A percentile compares a stretch with the other conserved stretches of the same genome.
Evolutionary conservation across 2,329 filamentous ascomycete genomes (phyloP).

Genomic region (Mollisia scopiformis): DNA sequence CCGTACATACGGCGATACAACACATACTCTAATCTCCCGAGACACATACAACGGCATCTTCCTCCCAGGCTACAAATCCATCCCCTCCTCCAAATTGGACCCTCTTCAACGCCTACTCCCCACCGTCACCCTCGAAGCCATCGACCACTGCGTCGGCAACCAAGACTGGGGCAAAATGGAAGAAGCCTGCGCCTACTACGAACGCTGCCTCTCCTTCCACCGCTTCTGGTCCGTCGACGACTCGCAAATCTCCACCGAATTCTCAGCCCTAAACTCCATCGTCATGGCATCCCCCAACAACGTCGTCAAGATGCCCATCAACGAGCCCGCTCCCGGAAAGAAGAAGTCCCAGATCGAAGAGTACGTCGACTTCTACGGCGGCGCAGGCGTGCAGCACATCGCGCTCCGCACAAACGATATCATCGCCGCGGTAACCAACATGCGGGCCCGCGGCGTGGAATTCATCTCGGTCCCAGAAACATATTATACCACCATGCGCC

Average conservation of each 20-base stretch:
- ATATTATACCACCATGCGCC: conserved; percentile 80
- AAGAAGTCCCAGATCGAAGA: conserved; percentile 95
- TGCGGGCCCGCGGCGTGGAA: conserved; percentile 86
- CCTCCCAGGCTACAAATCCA: conserved; percentile 77
- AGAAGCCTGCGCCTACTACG: conserved; percentile 71
- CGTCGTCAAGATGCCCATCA: conserved; percentile 96
- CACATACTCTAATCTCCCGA: conserved; percentile 85
- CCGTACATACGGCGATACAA: conserved; percentile 92
- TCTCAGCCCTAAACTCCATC: conserved; percentile 83
- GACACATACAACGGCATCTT: conserved; percentile 73
- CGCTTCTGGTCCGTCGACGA: conserved; percentile 98
- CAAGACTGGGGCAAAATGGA: conserved; percentile 92
- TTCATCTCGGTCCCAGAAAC: conserved; percentile 89
- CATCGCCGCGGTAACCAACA: conserved; percentile 72
- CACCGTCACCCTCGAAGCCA: conserved; percentile 67
- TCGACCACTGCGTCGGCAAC: conserved; percentile 98
- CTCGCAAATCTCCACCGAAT: conserved; percentile 89
- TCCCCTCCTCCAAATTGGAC: conserved; percentile 41
- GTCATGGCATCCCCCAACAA: conserved; percentile 90
- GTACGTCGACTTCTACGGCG: conserved; percentile 87
- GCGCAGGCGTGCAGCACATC: conserved; percentile 91
- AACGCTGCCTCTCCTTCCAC: conserved; percentile 88
- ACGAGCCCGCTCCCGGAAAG: conserved; percentile 89
- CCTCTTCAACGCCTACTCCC: conserved; percentile 53
- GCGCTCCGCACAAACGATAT: conserved; percentile 84